phyloP scores from a whole-genome alignment of 805 yeast species.

The Metschnikowia reukaufii region DNA sequence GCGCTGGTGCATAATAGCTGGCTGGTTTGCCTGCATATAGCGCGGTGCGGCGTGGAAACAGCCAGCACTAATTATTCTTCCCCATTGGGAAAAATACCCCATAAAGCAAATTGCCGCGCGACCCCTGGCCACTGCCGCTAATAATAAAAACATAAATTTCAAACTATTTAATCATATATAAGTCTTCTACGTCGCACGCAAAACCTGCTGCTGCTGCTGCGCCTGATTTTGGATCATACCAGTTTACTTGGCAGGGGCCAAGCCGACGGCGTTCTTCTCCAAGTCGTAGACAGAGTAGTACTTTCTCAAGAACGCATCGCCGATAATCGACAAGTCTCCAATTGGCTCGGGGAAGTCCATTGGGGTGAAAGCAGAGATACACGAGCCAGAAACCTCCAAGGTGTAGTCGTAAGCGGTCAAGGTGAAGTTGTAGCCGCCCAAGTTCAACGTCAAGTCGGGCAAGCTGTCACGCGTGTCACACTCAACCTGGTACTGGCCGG shows the following conservation, averaged over 20 bases:
- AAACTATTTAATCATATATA: background rate
- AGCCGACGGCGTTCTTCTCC: constrained; percentile 89
- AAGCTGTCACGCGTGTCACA: constrained; percentile 80
- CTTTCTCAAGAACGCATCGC: constrained; percentile 95
- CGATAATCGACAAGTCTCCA: constrained; percentile 94
- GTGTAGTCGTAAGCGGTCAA: constrained; percentile 89
- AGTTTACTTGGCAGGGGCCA: constrained; percentile 67
- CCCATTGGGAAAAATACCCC: no score
- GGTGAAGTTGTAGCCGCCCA: constrained; percentile 89
- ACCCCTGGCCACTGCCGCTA: no score
- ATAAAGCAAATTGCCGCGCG: no score
- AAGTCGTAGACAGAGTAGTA: constrained; percentile 93
- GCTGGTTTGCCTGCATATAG: constrained; percentile 15
- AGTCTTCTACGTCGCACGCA: background rate
- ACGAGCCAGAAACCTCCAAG: constrained; percentile 89
- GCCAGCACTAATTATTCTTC: background rate
- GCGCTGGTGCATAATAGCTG: constrained; percentile 13
- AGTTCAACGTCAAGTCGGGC: constrained; percentile 90
- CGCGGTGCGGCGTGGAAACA: background rate
- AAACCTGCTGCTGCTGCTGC: no score
- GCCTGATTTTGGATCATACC: no score
- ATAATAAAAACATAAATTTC: no score
- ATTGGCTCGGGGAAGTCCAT: constrained; percentile 97
- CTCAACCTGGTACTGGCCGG: constrained; percentile 93
- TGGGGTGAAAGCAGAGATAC: constrained; percentile 95